Base-by-base conservation (phyloP, 768 basidiomycete genomes). In the Russula earlei region DNA sequence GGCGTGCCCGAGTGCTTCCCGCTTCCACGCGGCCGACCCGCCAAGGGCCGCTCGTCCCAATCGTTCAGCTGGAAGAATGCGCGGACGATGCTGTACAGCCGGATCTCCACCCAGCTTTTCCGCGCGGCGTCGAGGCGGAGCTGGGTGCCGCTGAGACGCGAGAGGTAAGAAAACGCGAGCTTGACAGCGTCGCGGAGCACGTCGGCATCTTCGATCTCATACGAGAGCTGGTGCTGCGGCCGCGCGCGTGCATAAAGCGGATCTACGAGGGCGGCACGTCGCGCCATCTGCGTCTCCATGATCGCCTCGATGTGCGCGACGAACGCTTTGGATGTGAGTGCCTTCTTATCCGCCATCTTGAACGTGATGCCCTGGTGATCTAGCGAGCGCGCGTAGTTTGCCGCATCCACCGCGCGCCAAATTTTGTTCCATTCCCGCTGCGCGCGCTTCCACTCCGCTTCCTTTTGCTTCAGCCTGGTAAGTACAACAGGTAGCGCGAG, bases 351-450 rank as follows among this genome's bases (percentile, higher is more conserved):
- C 36, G 77, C 78, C 34, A 80, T 76, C 74, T 93, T 94, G 81
- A 94, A 97, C 48, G 80, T 79, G 66, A 95, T 87, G 9, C 84
- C 89, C 67, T 94, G 91, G 65, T 95, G 91, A 67, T 99, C 95
- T 64, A 98, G 77, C 50, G 88, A 86, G 75, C 92, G 93, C 71
- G 84, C 80, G 66, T 89, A 97, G 71, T 98, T 98, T 63, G 89
- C 78, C 25, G 90, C 89, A 64, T 98, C 91, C 27, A 95, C 91
- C 71, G 96, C 95, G 49, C 94, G 75, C 96, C 96, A 99, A 49
- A 97, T 88, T 68, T 95, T 90, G 72, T 97, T 97, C 96, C 96
- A 99, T 71, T 96, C 96, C 50, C 92, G 71, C 68, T 96, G 92
- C 17, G 92, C 95, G 20, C 92, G 79, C 71, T 93, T 96, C 96